Base-by-base conservation (phyloP, 495 filamentous ascomycete genomes). In the Penicillium ochrochloron region DNA sequence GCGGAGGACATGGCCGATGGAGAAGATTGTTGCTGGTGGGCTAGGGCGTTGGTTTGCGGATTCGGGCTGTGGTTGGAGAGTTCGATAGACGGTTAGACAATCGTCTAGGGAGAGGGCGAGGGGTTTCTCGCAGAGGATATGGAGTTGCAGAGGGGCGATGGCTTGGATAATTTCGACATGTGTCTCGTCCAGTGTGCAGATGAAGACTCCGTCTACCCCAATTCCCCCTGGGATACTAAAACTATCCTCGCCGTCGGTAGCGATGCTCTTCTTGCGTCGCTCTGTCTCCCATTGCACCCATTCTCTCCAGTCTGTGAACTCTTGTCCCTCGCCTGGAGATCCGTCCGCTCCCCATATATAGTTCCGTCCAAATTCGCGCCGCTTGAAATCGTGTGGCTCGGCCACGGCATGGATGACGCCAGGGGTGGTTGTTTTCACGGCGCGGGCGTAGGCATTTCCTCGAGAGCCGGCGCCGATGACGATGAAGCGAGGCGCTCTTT, bases 41-140 rank as follows among this genome's bases (percentile, higher is more conserved):
- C 19, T 39, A 9, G 62, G 59, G 0, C 19, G 37, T 17, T 67
- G 55, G 7, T 46, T 34, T 11, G 57, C 19, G 39, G 54, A 55
- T 23, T 66, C 27, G 0, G 66, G 68, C 10, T 17, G 37, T 15
- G 69, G 69, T 57, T 68, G 66, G 27, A 91, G 66, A 1, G 87
- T 82, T 11, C 82, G 77, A 68, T 92, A 91, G 57, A 97, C 92
- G 17, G 76, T 75, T 8, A 94, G 75, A 73, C 93, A 97, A 57
- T 94, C 92, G 25, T 81, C 66, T 15, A 98, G 79, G 0, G 83
- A 91, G 2, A 91, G 91, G 2, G 92, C 91, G 19, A 99, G 80
- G 0, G 95, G 95, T 75, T 99, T 99, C 80, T 99, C 96, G 79
- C 93, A 94, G 78, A 97, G 89, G 59, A 98, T 87, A 73, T 97